Evolutionary conservation across 257 asterid species (phyloP).

Genomic region (Echium plantagineum): DNA sequence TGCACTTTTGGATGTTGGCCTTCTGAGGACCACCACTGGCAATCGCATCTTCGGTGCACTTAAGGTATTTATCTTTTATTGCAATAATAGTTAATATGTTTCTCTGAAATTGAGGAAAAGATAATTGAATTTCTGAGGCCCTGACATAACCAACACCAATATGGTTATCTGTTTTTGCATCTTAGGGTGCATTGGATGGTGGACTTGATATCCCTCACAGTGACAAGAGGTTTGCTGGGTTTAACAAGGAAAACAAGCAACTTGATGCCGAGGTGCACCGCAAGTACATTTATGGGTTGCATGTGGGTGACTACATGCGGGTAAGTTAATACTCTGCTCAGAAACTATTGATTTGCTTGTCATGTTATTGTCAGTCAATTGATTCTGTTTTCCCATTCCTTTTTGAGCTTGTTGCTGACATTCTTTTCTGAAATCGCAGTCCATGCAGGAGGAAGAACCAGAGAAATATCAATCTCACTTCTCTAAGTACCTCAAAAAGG

Average conservation of each 20-base stretch:
- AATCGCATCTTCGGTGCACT: slow-evolving; percentile 91
- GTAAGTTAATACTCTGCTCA: slow-evolving; percentile 13
- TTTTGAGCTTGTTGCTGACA: not conserved
- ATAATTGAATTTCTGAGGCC: too few species aligned
- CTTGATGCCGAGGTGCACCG: slow-evolving; percentile 63
- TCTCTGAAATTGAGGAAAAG: not conserved
- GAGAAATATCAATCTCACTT: slow-evolving; percentile 62
- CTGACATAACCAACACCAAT: too few species aligned
- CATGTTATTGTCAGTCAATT: not conserved
- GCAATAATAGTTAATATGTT: not conserved
- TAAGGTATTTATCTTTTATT: slow-evolving; percentile 29
- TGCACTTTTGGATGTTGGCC: slow-evolving; percentile 92
- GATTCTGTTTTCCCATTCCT: not conserved
- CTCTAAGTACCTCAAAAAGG: slow-evolving; percentile 44
- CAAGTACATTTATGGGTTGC: slow-evolving; percentile 69
- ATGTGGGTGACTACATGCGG: slow-evolving; percentile 52
- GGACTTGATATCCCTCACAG: slow-evolving; percentile 79
- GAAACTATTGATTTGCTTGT: too few species aligned
- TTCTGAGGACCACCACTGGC: slow-evolving; percentile 73
- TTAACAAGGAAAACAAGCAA: slow-evolving; percentile 44
- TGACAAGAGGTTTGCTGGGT: slow-evolving; percentile 79
- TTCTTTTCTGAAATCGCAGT: slow-evolving; percentile 11
- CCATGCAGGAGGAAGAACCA: slow-evolving; percentile 62
- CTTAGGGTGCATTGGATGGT: slow-evolving; percentile 69
- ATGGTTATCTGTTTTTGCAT: not conserved